These are phyloP conservation scores for Neurospora discreta DNA, from an alignment of 495 filamentous ascomycete species.

Conservation along the genomic window DNA sequence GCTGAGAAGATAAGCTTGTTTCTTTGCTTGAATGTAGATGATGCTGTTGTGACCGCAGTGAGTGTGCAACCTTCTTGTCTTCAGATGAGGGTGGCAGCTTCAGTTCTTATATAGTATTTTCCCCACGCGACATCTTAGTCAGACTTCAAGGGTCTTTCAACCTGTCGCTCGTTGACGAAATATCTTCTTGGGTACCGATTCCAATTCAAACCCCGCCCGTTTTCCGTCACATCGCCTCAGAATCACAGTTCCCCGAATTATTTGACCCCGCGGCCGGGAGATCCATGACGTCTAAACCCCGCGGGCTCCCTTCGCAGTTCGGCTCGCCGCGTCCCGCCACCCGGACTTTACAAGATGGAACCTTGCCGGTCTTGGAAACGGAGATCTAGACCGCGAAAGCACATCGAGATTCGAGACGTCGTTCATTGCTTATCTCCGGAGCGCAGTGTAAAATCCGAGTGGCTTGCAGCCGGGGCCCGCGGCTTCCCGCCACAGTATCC, in stretches of 20 bases:
- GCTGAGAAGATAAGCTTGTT: neutral
- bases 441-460: neutral
- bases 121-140: neutral
- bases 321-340: neutral
- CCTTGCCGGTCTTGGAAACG: neutral
- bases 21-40: neutral
- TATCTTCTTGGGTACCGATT: neutral
- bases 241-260: neutral
- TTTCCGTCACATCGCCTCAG: neutral
- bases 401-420: neutral
- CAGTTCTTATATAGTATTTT: neutral
- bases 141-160: neutral
- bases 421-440: neutral
- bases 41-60: neutral
- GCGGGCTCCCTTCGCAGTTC: neutral
- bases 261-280: neutral
- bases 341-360: neutral
- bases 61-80: neutral
- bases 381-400: neutral
- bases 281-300: neutral
- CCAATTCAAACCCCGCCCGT: neutral
- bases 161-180: neutral
- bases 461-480: neutral
- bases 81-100: neutral
- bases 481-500: neutral